Base-by-base conservation (phyloP, 495 filamentous ascomycete species). In the Podospora pseudoanserina region DNA sequence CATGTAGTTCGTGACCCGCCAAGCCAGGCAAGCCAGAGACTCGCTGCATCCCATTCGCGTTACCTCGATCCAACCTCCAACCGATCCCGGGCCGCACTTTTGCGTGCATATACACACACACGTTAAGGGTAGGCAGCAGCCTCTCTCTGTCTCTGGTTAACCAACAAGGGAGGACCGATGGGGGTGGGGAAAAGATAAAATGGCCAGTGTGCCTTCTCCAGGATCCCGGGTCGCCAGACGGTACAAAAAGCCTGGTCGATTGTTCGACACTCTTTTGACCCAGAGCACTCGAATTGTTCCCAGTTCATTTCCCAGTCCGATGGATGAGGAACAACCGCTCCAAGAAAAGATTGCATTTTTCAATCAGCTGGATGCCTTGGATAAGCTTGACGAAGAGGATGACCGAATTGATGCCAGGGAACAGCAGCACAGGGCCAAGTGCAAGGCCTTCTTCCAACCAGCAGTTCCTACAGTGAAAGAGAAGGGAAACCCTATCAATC, bases 301-400 rank as follows among this genome's bases (percentile, higher is more conserved):
- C 6, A 32, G 56, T 54, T 65, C 58, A 3, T 2, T 13, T 49
- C 15, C 13, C 7, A 49, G 0, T 19, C 49, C 18, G 2, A 59
- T 58, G 55, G 54, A 53, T 30, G 61, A 53, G 18, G 65, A 65
- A 13, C 67, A 49, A 16, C 59, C 72, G 11, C 59, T 76, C 13
- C 23, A 64, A 9, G 75, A 76, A 44, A 78, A 78, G 57, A 20
- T 65, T 18, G 68, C 72, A 9, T 77, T 77, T 57, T 78, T 78
- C 27, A 63, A 70, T 7, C 57, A 60, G 18, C 53, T 78, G n/a
- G 72, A 77, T 49, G 69, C 70, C 1, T 69, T 78, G 4, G 69
- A 71, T 56, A n/a, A 59, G 28, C 20, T 67, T 16, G 62, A 60
- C 55, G 70, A 71, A 32, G 68, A 61, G 9, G 73, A 76, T 27